Evolutionary conservation across 139 green algal species (phyloP).

Genomic region (Penium margaritaceum): DNA sequence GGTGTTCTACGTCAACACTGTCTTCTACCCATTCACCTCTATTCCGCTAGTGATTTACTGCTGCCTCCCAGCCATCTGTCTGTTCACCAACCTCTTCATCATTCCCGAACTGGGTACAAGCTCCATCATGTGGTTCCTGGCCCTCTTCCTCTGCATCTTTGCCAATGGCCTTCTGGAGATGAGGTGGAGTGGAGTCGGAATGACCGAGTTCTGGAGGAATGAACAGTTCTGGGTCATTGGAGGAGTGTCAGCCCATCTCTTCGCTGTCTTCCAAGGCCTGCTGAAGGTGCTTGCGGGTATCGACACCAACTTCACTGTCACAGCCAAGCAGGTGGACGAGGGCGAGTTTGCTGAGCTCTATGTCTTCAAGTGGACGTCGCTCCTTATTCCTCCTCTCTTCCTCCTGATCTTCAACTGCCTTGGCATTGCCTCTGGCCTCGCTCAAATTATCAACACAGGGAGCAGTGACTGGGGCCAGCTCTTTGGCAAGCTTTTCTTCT

Average conservation of each 20-base stretch:
- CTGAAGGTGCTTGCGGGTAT: constrained; percentile 29
- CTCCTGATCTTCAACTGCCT: constrained; percentile 13
- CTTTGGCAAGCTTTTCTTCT: constrained; percentile 21
- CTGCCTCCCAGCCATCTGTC: constrained; percentile 24
- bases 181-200: constrained; percentile 16
- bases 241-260: constrained; percentile 2
- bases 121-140: constrained; percentile 16
- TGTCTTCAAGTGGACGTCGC: constrained; percentile 21
- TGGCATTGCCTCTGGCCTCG: not conserved
- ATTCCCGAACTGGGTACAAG: not conserved
- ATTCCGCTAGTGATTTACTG: constrained; percentile 26
- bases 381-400: not conserved
- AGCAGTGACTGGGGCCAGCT: constrained; percentile 11
- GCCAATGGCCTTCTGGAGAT: constrained; percentile 23
- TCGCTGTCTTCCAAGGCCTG: constrained; percentile 22
- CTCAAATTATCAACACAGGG: not conserved
- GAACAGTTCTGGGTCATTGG: constrained; percentile 40
- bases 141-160: constrained; percentile 34
- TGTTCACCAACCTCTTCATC: constrained; percentile 35
- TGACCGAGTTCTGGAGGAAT: constrained; percentile 29
- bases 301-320: constrained; percentile 26
- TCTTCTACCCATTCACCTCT: constrained; percentile 30
- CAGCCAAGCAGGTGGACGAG: constrained; percentile 4
- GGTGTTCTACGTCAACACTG: constrained; percentile 22
- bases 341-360: constrained; percentile 25